Base-by-base conservation (phyloP, 768 basidiomycete genomes). In the Leccinum obscurum region DNA sequence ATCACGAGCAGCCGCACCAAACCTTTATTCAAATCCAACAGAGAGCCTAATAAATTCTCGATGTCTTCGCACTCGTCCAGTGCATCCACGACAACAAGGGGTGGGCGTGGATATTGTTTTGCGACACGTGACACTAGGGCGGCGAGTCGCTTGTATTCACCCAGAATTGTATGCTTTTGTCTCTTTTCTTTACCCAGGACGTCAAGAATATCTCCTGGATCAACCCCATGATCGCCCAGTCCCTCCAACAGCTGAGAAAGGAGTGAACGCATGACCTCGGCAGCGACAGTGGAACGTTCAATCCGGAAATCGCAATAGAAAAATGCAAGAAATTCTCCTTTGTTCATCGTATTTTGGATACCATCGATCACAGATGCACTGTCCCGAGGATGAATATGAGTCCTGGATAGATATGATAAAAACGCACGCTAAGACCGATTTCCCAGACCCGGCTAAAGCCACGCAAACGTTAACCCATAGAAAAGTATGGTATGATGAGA, bases 41-140 rank as follows among this genome's bases (percentile, higher is more conserved):
- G 26, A 10, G 50, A 61, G 3, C 26, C 15, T 0, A 67, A 41
- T 14, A 64, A 55, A 0, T 26, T n/a, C 5, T 61, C 50, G 6
- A 64, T 3, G 6, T 64, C 57, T 20, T 46, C 30, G 41, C 67
- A 68, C 53, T 68, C 66, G 20, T 68, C 67, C 0, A 68, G 41
- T 0, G 62, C 67, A 22, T 68, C 66, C 1, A 68, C 52, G 2
- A 62, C 50, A 2, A 65, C 1, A 7, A 59, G 20, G 0, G 64
- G 67, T 5, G 17, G 58, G 8, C n/a, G 52, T 9, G 3, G 14
- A n/a, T 60, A 44, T 13, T 3, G 10, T 14, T 34, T 49, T 4
- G 55, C 63, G 0, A 37, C 35, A 7, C 26, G 26, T 5, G 63
- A 60, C 26, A 28, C 9, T 17, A 51, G 26, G 26, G 28, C 3